Percentiles rank a stretch among this genome's conserved stretches.
phyloP scores from a whole-genome alignment of 2,329 filamentous ascomycete species.

The Claviceps monticola region DNA sequence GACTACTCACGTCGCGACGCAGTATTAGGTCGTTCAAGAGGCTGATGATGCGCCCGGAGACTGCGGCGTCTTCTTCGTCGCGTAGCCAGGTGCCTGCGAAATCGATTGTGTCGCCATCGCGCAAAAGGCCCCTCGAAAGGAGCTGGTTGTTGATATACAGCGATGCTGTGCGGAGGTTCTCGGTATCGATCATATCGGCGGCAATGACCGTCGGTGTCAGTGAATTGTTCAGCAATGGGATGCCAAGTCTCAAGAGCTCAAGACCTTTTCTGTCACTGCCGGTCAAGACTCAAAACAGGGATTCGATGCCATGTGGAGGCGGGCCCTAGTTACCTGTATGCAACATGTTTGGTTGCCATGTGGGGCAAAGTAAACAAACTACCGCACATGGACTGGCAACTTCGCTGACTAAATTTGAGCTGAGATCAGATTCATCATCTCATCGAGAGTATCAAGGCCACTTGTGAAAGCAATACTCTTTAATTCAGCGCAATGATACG shows the following conservation, averaged over 20 bases:
- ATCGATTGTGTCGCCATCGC: slow-evolving; percentile 62
- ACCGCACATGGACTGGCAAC: slow-evolving; percentile 1
- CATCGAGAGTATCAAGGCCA: neutral
- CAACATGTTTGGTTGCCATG: slow-evolving; percentile 18
- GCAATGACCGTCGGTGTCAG: neutral
- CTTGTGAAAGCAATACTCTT: neutral
- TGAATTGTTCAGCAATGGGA: too few relatives aligned
- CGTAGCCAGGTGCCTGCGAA: slow-evolving; percentile 60
- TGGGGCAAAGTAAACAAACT: slow-evolving; percentile 25
- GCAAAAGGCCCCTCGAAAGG: slow-evolving; percentile 48
- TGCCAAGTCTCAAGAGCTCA: neutral
- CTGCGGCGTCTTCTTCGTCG: slow-evolving; percentile 40
- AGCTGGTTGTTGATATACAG: slow-evolving; percentile 62
- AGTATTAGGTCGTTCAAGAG: slow-evolving; percentile 88
- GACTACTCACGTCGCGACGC: slow-evolving; percentile 58
- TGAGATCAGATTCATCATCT: neutral
- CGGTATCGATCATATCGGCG: slow-evolving; percentile 38
- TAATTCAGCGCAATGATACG: too few relatives aligned
- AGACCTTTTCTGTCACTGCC: neutral
- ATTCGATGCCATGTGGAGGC: slow-evolving; percentile 1
- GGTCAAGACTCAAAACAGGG: neutral
- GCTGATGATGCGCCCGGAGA: slow-evolving; percentile 79
- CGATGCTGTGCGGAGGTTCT: slow-evolving; percentile 53
- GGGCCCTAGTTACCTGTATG: neutral
- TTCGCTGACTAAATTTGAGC: slow-evolving; percentile 12